These are phyloP conservation scores for Penicillium chermesinum DNA, from an alignment of 495 filamentous ascomycete species.

Conservation along the genomic window DNA sequence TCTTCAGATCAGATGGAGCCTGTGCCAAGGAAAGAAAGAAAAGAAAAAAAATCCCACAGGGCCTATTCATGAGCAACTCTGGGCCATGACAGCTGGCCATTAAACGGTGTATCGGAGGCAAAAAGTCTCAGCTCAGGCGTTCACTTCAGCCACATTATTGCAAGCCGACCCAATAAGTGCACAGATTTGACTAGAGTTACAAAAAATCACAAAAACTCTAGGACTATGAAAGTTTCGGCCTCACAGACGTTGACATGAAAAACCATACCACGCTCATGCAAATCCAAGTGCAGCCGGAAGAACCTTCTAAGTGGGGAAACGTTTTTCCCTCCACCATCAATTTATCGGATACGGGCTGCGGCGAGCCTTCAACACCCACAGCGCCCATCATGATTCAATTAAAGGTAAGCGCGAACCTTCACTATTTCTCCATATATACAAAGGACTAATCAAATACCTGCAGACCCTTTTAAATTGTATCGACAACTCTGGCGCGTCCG, in stretches of 20 bases:
- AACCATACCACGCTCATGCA: no score
- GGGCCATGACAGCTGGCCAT: not conserved
- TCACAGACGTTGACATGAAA: no score
- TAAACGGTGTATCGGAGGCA: no score
- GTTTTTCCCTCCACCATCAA: conserved; percentile 19
- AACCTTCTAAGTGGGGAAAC: conserved; percentile 26
- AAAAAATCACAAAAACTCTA: no score
- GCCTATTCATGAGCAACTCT: no score
- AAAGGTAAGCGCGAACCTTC: conserved; percentile 57
- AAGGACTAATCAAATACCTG: conserved; percentile 4
- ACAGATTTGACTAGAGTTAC: no score
- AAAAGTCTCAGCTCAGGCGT: not conserved
- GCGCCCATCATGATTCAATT: conserved; percentile 87
- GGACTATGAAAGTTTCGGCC: no score
- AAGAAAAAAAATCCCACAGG: no score
- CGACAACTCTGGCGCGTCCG: conserved; percentile 97
- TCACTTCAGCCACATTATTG: not conserved
- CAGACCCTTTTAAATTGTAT: conserved; percentile 99
- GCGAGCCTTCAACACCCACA: conserved; percentile 12
- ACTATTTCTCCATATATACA: conserved; percentile 1
- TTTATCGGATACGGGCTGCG: conserved; percentile 14
- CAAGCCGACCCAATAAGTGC: no score
- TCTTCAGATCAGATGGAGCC: no score
- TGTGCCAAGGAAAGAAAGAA: no score
- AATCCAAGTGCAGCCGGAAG: conserved; percentile 6